Evolutionary conservation across 2,329 filamentous ascomycete genomes (phyloP).

Genomic region (Fusarium torreyae): DNA sequence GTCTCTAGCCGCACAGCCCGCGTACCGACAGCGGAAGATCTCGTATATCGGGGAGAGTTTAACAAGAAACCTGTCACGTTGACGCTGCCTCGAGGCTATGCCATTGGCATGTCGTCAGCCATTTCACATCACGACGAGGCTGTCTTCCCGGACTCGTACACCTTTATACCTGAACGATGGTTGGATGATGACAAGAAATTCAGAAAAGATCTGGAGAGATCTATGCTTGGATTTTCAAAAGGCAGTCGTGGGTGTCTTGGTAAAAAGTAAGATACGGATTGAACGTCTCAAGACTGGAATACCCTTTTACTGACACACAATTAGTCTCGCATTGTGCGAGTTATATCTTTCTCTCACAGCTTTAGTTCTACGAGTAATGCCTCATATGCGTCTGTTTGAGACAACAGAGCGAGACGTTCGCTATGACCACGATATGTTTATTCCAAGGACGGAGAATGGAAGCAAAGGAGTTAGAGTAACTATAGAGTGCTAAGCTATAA

Average conservation of each 20-base stretch:
- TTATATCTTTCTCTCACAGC: conserved; percentile 27
- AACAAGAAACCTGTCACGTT: conserved; percentile 16
- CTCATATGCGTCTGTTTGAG: conserved; percentile 16
- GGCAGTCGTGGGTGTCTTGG: conserved; percentile 29
- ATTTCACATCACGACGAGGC: conserved; percentile 20
- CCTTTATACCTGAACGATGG: conserved; percentile 18
- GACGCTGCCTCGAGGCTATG: conserved; percentile 13
- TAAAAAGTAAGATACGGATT: conserved; percentile 13
- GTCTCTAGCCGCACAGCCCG: conserved; percentile 26
- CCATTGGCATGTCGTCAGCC: conserved; percentile 23
- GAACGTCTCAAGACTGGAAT: not conserved
- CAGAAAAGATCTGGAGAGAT: conserved; percentile 18
- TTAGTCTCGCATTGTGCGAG: conserved; percentile 21
- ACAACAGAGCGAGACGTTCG: conserved; percentile 16
- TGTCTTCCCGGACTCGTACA: conserved; percentile 20
- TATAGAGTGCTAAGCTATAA: not conserved
- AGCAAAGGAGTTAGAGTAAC: conserved; percentile 21
- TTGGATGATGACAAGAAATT: conserved; percentile 7
- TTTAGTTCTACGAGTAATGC: conserved; percentile 16
- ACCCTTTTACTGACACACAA: not conserved
- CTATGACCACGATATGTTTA: conserved; percentile 34
- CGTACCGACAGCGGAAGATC: conserved; percentile 16
- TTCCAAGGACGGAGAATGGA: conserved; percentile 7
- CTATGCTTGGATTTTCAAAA: conserved; percentile 17
- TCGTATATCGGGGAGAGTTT: conserved; percentile 9